Percentiles rank a stretch among this genome's conserved stretches.
Conservation (phyloP, 352 stramenopile species). For the Globisporangium spiculum region DNA sequence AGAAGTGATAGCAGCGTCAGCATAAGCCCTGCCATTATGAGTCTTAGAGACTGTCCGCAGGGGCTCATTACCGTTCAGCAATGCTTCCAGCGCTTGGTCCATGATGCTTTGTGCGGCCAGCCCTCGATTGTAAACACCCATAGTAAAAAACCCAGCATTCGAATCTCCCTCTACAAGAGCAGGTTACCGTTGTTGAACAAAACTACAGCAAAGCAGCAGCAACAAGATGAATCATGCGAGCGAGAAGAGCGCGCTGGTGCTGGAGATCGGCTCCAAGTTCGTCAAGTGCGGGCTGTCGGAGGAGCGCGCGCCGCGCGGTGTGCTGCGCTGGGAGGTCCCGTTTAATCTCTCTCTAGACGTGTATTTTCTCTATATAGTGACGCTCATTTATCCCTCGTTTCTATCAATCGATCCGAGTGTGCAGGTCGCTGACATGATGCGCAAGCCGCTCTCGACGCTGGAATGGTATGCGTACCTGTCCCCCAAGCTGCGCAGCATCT, state of each 20-base stretch:
- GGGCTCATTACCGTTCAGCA: conserved; percentile 14
- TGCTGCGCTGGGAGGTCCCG: conserved; percentile 58
- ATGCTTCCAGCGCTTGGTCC: conserved; percentile 12
- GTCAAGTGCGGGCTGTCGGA: conserved; percentile 70
- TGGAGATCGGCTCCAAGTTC: conserved; percentile 73
- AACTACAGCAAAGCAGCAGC: background rate
- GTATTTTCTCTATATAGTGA: background rate
- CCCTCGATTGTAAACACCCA: background rate
- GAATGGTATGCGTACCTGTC: conserved; percentile 57
- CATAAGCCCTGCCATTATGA: background rate
- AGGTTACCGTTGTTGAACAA: background rate
- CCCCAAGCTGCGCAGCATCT: conserved; percentile 53
- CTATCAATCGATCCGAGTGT: background rate
- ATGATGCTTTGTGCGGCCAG: conserved; percentile 3
- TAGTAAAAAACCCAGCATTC: background rate
- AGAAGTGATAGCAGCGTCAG: background rate
- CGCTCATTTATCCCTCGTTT: background rate
- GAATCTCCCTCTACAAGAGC: conserved; percentile 16
- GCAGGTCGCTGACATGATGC: conserved; percentile 60
- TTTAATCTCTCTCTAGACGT: background rate
- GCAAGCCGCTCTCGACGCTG: conserved; percentile 22
- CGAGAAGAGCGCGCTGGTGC: conserved; percentile 69
- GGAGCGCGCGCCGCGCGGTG: conserved; percentile 65
- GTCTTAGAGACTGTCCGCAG: background rate
- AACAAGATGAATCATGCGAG: conserved; percentile 20